Base-by-base conservation (phyloP, 1,284 basidiomycete genomes). In the Cystobasidium slooffiae region DNA sequence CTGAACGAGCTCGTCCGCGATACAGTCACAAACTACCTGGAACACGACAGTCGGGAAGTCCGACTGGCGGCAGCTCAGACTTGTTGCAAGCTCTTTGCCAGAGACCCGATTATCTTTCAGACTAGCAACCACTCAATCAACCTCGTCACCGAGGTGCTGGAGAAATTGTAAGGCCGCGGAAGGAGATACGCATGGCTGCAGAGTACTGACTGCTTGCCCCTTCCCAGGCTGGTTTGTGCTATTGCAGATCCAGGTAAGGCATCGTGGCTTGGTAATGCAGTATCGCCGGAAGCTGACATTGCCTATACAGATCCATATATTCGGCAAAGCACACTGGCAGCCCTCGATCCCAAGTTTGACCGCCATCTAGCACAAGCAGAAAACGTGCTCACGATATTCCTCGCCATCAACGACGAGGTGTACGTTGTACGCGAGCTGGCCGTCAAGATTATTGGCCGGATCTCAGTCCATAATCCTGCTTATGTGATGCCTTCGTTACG, bases 301-400 rank as follows among this genome's bases (percentile, higher is more conserved):
- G 39, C 37, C 22, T 6, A 9, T 12, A 8, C 66, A 93, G 93
- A 94, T 79, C 84, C 92, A 1, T 86, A 85, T 31, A 97, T 97
- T 76, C 87, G 95, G n/a, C 88, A 90, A 77, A 90, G 91, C 0
- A 97, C 99, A 0, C 86, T 99, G 20, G 88, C 89, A 14, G 90
- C 90, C 10, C 86, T 99, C 49, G 93, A 97, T 80, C 92, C 95
- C 79, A 90, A 93, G 53, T 99, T 99, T 79, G 97, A 99, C 81
- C 92, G 94, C 77, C 96, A 99, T 81, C 87, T 99, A n/a, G 93
- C 97, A 0, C 97, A 99, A 83, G 94, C 96, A 0, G 97, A 99
- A 83, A 97, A 98, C 80, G 94, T 99, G 10, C 89, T 95, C 10
- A 96, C 93, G 12, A 85, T 99, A 18, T 99, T 99, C 83, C 94